Evolutionary conservation across 2,329 filamentous ascomycete genomes (phyloP), one percentile per base, ranked within the genome.

Genomic region (Monosporascus sp.): DNA sequence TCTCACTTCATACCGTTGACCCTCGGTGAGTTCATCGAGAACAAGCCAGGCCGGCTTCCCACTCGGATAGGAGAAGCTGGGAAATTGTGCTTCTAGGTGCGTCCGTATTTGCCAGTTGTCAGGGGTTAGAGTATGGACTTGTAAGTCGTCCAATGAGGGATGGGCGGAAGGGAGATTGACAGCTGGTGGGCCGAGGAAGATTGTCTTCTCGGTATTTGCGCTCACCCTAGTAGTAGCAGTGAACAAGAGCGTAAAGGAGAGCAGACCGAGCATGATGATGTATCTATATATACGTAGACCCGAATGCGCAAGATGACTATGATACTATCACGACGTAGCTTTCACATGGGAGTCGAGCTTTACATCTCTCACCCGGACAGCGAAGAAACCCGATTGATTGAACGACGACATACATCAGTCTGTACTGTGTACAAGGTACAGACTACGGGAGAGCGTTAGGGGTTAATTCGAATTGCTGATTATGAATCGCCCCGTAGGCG

Each of bases 121-220:
- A 4, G 85, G 85, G 3, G 84, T 84, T 49, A 96, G 78, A n/a
- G 77, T 72, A 58, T 82, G 75, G 52, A 95, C 78, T 48, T 79
- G 78, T 38, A 92, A 76, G 63, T 81, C 75, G 55, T 81, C 76
- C 49, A 89, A 70, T 26, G 73, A 79, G 54, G 80, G 81, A 60
- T 76, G 77, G 49, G 75, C 68, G 51, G 78, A 70, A 37, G 86
- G 81, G 46, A 88, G 71, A 52, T 76, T 70, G 63, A 82, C 70
- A 35, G 77, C 70, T 35, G 74, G 67, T 11, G 92, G 91, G 22
- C 83, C 91, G 37, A 87, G 76, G 74, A 99, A 97, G 65, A 97
- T 90, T 62, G 82, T 78, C 73, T 99, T 99, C 70, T 97, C 94
- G 52, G 88, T 87, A 70, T 99, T 97, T 68, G 88, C 91, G 60